These are phyloP conservation scores for Ustilago trichophora DNA, from an alignment of 1,284 basidiomycete genomes.

Conservation along the genomic window DNA sequence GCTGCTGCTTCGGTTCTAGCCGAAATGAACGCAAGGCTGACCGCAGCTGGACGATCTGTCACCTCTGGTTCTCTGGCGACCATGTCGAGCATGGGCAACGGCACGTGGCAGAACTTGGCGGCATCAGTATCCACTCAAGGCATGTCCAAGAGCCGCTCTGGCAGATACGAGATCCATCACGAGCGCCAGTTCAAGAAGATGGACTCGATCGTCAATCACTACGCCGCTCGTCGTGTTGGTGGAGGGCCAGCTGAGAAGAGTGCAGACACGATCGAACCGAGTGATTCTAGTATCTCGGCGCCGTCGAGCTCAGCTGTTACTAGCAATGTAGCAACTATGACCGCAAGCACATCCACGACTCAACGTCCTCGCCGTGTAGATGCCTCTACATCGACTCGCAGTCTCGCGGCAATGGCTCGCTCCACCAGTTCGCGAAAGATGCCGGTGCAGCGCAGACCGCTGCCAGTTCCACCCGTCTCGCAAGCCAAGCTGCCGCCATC, in stretches of 20 bases:
- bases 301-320: not conserved
- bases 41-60: constrained; percentile 34
- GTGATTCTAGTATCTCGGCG: not conserved
- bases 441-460: constrained; percentile 12
- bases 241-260: not conserved
- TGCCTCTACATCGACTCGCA: constrained; percentile 35
- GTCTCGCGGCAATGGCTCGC: constrained; percentile 25
- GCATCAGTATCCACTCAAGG: constrained; percentile 25
- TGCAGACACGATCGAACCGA: constrained; percentile 1
- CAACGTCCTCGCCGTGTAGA: constrained; percentile 16
- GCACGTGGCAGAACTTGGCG: constrained; percentile 18
- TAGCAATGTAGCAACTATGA: constrained; percentile 1
- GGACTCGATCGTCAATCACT: constrained; percentile 55
- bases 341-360: constrained; percentile 7
- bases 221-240: constrained; percentile 44
- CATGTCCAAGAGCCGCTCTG: constrained; percentile 31
- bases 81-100: constrained; percentile 32
- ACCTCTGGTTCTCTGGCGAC: constrained; percentile 26
- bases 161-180: constrained; percentile 47
- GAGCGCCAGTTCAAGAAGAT: constrained; percentile 50
- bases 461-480: constrained; percentile 22
- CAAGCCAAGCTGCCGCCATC: constrained; percentile 16
- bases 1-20: constrained; percentile 48
- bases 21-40: constrained; percentile 52
- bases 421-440: constrained; percentile 21